These are phyloP conservation scores for Aspergillus ostianus DNA, from an alignment of 495 filamentous ascomycete species.

Conservation along the genomic window DNA sequence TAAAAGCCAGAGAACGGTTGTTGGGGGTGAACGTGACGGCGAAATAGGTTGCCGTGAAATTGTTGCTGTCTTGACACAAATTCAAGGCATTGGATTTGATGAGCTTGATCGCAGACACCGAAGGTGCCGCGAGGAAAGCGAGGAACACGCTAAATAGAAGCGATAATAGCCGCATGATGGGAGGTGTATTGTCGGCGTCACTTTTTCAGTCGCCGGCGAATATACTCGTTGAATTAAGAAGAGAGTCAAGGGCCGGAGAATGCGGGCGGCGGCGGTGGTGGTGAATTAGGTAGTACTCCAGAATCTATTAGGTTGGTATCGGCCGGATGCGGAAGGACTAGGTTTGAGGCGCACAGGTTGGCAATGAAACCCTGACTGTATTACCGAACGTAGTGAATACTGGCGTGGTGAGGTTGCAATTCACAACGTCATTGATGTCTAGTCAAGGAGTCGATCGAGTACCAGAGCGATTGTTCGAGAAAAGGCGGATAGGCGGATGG, in stretches of 20 bases:
- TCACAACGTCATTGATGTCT: conserved; percentile 22
- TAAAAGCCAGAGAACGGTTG: conserved; percentile 68
- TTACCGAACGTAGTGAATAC: neutral
- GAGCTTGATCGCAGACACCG: conserved; percentile 39
- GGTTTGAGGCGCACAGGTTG: conserved; percentile 3
- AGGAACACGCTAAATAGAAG: conserved; percentile 37
- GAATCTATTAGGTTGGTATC: conserved; percentile 35
- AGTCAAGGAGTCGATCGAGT: conserved; percentile 4
- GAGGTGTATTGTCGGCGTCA: conserved; percentile 2
- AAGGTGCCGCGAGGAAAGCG: conserved; percentile 35
- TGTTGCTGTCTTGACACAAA: conserved; percentile 73
- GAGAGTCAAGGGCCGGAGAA: conserved; percentile 12
- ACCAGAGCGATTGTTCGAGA: conserved; percentile 9
- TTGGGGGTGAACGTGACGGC: conserved; percentile 75
- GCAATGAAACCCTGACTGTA: neutral
- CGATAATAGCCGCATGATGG: conserved; percentile 41
- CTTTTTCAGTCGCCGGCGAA: conserved; percentile 7
- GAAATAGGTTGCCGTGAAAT: conserved; percentile 81
- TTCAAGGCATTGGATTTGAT: conserved; percentile 76
- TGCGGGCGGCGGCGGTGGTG: conserved; percentile 27
- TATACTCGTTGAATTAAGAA: conserved; percentile 12
- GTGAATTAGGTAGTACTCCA: conserved; percentile 33
- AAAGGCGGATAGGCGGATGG: conserved; percentile 11
- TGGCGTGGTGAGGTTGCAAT: conserved; percentile 8
- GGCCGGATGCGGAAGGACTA: conserved; percentile 43